Percentiles rank a stretch among this genome's conserved stretches.
phyloP scores from a whole-genome alignment of 768 basidiomycete species.

The Terana coerulea region DNA sequence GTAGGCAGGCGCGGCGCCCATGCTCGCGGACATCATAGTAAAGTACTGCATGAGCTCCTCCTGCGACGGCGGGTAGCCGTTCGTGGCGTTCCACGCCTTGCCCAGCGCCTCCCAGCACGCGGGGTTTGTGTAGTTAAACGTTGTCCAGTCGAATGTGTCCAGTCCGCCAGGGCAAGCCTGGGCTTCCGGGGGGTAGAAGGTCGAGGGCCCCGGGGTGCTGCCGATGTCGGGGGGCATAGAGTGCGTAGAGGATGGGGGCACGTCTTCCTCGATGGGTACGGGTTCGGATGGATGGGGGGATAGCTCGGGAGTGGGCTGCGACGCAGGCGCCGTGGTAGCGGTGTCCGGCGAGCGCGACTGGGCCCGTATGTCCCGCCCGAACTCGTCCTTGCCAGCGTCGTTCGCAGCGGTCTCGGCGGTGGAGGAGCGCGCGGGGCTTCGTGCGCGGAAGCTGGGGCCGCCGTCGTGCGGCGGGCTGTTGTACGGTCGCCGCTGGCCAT shows the following conservation, averaged over 20 bases:
- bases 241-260: background rate
- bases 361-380: slow-evolving; percentile 76
- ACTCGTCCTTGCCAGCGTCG: slow-evolving; percentile 70
- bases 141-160: slow-evolving; percentile 63
- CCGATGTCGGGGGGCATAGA: background rate
- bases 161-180: slow-evolving; percentile 50
- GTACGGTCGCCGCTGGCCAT: slow-evolving; percentile 50
- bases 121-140: slow-evolving; percentile 72
- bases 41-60: slow-evolving; percentile 72
- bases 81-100: slow-evolving; percentile 69
- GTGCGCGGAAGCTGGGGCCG: slow-evolving; percentile 30
- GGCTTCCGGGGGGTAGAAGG: slow-evolving; percentile 4
- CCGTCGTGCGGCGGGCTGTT: slow-evolving; percentile 48
- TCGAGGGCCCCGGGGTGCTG: background rate
- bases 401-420: slow-evolving; percentile 21
- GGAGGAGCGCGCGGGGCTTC: slow-evolving; percentile 27
- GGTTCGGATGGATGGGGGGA: slow-evolving; percentile 8
- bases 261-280: background rate
- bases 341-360: slow-evolving; percentile 41
- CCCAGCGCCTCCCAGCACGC: slow-evolving; percentile 79
- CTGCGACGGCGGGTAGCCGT: slow-evolving; percentile 66
- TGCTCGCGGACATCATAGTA: slow-evolving; percentile 41
- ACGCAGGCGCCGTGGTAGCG: slow-evolving; percentile 3
- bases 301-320: slow-evolving; percentile 1
- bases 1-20: slow-evolving; percentile 16